Evolutionary conservation across 495 filamentous ascomycete species (phyloP), one percentile per base, ranked within the genome.

Genomic region (Tuber melanosporum): DNA sequence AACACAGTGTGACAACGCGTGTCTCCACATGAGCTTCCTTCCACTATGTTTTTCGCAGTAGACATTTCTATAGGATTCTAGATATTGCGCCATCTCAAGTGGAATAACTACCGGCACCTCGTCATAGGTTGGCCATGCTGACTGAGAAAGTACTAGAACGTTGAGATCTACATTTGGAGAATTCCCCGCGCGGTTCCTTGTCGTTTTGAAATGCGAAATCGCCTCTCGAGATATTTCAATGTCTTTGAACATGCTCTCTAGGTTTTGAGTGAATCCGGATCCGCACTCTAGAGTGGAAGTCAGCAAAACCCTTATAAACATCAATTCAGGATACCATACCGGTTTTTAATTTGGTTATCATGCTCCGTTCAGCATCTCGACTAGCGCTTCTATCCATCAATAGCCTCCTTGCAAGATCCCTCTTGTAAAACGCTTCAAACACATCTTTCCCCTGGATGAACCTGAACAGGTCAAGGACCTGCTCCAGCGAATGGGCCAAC

Each of bases 211-310:
- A 0, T 91, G 90, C 7, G 84, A 75, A 87, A 97, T 94, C 81
- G 96, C 93, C 76, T 97, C 94, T 47, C 90, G 89, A 19, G 91
- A 92, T 73, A 98, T 87, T 77, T 97, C 94, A 84, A 98, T 92
- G 81, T 99, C 95, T 82, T 97, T 97, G 87, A 99, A 98, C 95
- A 99, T 99, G 47, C 93, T 92, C 84, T 99, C 95, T 3, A 99
- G 88, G 81, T 99, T 98, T 80, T 97, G 93, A 1, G 96, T 98
- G 83, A 98, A 98, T 78, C 88, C 91, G 4, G 92, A 91, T 42
- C 96, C 96, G 83, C 95, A 98, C 86, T 98, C 95, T 90, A 75
- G 17, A 72, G 4, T 6, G 46, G 42, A 3, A 32, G 79, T 70
- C 79, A 71, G 75, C 15, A 41, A 12, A 32, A 74, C 45, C 39